Evolutionary conservation across 2,329 filamentous ascomycete species (phyloP).

Genomic region (Drechslerella dactyloides): DNA sequence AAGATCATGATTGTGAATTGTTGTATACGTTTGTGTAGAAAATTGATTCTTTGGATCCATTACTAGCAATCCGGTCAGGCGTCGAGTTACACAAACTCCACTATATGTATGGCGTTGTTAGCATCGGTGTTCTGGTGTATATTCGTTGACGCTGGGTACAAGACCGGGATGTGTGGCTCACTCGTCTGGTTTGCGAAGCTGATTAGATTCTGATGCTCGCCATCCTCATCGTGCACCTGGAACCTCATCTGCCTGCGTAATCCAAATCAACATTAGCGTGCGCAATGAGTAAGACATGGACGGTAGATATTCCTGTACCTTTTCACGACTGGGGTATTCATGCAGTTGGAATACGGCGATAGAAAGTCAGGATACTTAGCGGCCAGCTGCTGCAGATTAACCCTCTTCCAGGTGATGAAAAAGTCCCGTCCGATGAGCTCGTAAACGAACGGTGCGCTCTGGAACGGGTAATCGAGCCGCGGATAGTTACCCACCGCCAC

Average conservation of each 20-base stretch:
- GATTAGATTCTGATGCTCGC: not conserved
- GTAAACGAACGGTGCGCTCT: not conserved
- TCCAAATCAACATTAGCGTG: not conserved
- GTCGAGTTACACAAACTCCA: too few relatives aligned
- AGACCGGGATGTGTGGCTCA: not conserved
- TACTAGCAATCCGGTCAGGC: too few relatives aligned
- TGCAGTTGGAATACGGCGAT: slow-evolving; percentile 11
- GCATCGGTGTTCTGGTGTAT: not conserved
- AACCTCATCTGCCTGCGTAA: not conserved
- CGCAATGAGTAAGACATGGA: too few relatives aligned
- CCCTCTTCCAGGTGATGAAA: slow-evolving; percentile 11
- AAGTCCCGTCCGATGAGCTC: not conserved
- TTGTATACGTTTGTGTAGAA: not conserved
- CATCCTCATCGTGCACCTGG: not conserved
- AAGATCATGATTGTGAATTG: not conserved
- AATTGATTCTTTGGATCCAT: not conserved
- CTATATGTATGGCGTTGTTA: too few relatives aligned
- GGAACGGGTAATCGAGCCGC: not conserved
- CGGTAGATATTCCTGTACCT: too few relatives aligned
- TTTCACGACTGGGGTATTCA: slow-evolving; percentile 8
- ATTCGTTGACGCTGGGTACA: not conserved
- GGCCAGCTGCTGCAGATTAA: slow-evolving; percentile 4
- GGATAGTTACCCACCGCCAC: slow-evolving; percentile 18
- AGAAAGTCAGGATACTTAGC: slow-evolving; percentile 12
- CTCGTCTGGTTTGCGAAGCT: not conserved